These are phyloP conservation scores for Styphnolobium japonicum DNA, from an alignment of 306 rosid species.

Conservation along the genomic window DNA sequence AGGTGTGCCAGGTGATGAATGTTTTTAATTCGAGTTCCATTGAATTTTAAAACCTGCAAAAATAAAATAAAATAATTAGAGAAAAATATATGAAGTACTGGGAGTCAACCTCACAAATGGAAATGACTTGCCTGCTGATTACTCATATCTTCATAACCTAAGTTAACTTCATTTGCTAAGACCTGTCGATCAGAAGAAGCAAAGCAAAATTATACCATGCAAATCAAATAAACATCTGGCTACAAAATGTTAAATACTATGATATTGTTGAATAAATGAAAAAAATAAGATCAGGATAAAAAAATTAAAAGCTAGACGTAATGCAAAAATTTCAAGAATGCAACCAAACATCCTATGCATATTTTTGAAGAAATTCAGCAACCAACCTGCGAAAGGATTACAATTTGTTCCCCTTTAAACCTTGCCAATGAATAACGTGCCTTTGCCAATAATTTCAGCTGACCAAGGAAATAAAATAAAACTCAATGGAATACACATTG, in stretches of 20 bases:
- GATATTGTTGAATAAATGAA: background rate
- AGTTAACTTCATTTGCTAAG: conserved; percentile 83
- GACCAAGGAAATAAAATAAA: conserved; percentile 28
- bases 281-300: background rate
- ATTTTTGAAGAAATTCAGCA: conserved; percentile 26
- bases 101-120: background rate
- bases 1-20: conserved; percentile 91
- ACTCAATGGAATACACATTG: background rate
- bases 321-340: conserved; percentile 1
- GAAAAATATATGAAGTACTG: background rate
- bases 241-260: background rate
- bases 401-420: conserved; percentile 92
- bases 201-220: background rate
- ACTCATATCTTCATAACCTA: conserved; percentile 94
- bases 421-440: conserved; percentile 87
- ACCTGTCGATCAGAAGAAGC: conserved; percentile 45
- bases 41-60: conserved; percentile 80
- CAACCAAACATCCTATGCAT: conserved; percentile 14
- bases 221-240: background rate
- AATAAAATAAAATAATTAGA: background rate
- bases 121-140: conserved; percentile 80
- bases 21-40: conserved; percentile 72
- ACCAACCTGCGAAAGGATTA: conserved; percentile 87
- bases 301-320: background rate
- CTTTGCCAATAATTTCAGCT: conserved; percentile 83